These are phyloP conservation scores for Magnusiomyces sp. DNA, from an alignment of 1,139 yeast genomes.

Conservation along the genomic window DNA sequence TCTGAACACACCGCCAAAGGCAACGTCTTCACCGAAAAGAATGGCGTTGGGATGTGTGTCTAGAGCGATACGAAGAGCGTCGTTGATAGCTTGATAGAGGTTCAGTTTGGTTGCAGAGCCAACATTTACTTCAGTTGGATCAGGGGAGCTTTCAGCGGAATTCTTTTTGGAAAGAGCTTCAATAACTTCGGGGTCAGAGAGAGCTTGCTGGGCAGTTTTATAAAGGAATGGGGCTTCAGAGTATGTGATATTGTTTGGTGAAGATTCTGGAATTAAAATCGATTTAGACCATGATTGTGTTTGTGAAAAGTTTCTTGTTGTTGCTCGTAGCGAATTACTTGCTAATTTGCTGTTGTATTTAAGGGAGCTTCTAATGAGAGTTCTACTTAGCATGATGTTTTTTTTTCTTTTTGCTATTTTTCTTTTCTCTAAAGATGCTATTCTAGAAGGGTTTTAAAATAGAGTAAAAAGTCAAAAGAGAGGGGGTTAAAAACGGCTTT, in stretches of 20 bases:
- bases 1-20: conserved; percentile 35
- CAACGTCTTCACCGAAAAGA: conserved; percentile 33
- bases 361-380: too few relatives aligned
- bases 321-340: background rate
- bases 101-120: conserved; percentile 22
- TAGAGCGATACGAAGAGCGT: conserved; percentile 30
- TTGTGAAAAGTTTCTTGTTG: background rate
- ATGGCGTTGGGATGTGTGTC: conserved; percentile 32
- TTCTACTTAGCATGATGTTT: too few relatives aligned
- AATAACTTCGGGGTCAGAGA: conserved; percentile 18
- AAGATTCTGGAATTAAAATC: conserved; percentile 15
- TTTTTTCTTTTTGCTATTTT: too few relatives aligned
- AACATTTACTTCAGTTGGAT: too few relatives aligned
- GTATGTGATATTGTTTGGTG: conserved; percentile 21
- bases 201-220: conserved; percentile 18
- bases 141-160: too few relatives aligned
- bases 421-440: too few relatives aligned
- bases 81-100: conserved; percentile 30
- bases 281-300: conserved; percentile 7
- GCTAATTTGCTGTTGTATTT: too few relatives aligned
- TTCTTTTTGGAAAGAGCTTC: conserved; percentile 5
- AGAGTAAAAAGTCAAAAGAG: too few relatives aligned
- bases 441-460: too few relatives aligned
- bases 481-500: too few relatives aligned
- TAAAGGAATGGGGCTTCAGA: conserved; percentile 26